Evolutionary conservation across 2,329 filamentous ascomycete species (phyloP).

Genomic region (Cladophialophora exuberans): DNA sequence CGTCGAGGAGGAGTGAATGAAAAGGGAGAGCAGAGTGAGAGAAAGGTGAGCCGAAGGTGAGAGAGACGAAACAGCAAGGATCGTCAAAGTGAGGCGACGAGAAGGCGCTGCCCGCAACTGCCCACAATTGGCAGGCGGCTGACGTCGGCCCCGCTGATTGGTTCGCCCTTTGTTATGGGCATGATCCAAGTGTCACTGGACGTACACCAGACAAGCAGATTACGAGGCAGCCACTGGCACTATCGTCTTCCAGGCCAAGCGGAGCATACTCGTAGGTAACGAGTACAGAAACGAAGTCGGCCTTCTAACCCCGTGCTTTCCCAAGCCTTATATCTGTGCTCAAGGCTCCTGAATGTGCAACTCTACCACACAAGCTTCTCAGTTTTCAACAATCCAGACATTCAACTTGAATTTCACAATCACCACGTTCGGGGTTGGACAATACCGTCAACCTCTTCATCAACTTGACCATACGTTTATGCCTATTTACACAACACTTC

Average conservation of each 20-base stretch:
- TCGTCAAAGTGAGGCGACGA: conserved; percentile 12
- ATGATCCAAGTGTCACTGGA: too few relatives aligned
- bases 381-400: not conserved
- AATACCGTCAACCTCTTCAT: too few relatives aligned
- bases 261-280: too few relatives aligned
- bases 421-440: too few relatives aligned
- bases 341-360: not conserved
- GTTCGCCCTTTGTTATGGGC: too few relatives aligned
- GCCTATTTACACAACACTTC: conserved; percentile 1
- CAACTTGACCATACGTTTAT: conserved; percentile 11
- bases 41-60: not conserved
- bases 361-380: conserved; percentile 3
- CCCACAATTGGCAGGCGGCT: conserved; percentile 12
- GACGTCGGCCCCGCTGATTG: conserved; percentile 4
- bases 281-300: too few relatives aligned
- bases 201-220: too few relatives aligned
- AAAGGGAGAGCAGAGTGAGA: not conserved
- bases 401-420: not conserved
- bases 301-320: not conserved
- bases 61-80: conserved; percentile 5
- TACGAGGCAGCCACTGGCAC: conserved; percentile 3
- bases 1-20: not conserved
- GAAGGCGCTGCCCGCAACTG: conserved; percentile 1
- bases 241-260: not conserved
- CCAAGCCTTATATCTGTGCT: conserved; percentile 7